Base-by-base conservation (phyloP, 805 yeast genomes). In the Candida ulmi region DNA sequence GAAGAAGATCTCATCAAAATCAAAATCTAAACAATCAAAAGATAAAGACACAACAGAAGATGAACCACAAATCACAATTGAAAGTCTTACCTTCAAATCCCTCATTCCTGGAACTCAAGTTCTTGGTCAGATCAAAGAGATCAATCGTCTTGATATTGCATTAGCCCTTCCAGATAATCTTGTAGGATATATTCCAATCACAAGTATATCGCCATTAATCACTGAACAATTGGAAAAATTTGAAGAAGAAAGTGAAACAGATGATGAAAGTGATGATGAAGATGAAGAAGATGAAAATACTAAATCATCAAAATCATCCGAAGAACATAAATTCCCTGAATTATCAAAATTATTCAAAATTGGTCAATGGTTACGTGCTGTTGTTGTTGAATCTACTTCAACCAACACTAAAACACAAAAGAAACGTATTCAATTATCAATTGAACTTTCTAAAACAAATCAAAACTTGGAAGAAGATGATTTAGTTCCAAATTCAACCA, bases 361-460 rank as follows among this genome's bases (percentile, higher is more conserved):
- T 29, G 98, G 98, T 9, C 91, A 85, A 59, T 91, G 93, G 88
- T 65, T 93, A 31, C 76, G 93, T 50, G 96, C 95, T 24, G 62
- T 71, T 33, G 90, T 90, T n/a, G 72, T 76, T 8, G 76, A 76
- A 31, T 69, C 78, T 17, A 57, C 70, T 17, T 65, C 63, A 23
- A 61, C 68, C n/a, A 57, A 62, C 36, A 54, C 63, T 34, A 59
- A 61, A 32, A 63, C 61, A 15, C 40, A 51, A 11, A 76, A 74
- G 57, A 84, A 79, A 59, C 76, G 81, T 58, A 74, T 90, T 31
- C 80, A 78, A 45, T 66, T 90, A 29, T 70, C 85, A 9, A 68
- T 85, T 32, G 93, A 85, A 54, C 95, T 97, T 8, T 69, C 74
- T 35, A 64, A 65, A 32, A 87, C 84, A 11, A 93, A 93, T 55